Base-by-base conservation (phyloP, 805 yeast species). In the Clavispora asparagi region DNA sequence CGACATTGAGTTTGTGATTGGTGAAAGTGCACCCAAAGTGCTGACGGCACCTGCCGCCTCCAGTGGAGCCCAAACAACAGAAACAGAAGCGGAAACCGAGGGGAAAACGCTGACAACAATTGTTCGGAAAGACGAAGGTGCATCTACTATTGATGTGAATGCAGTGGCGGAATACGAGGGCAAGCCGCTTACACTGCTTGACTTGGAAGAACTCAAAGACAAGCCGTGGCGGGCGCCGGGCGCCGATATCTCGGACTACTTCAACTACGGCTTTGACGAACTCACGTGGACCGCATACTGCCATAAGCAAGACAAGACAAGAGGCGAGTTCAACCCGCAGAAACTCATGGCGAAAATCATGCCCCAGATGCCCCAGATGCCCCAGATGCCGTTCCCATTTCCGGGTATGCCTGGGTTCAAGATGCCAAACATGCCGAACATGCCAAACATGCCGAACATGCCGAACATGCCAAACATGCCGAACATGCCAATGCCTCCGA, bases 141-240 rank as follows among this genome's bases (percentile, higher is more conserved):
- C 72, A 7, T 74, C 79, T 0, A 59, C 85, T 13, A 55, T 71
- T 16, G 90, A 88, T 55, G 74, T 89, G n/a, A 81, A 86, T 56
- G 78, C 78, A 37, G 82, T 85, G 16, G 95, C 89, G 1, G 81
- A 77, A 50, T 76, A 76, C 49, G 85, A 90, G 43, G 97, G 96
- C 3, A 76, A 80, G 55, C 95, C 96, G 4, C 71, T 94, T 41
- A 87, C 96, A 0, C 82, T 85, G 54, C 74, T 92, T 11, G 85
- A 87, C 49, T 75, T 92, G 10, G 92, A 85, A 49, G 85, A 83
- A 44, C 69, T 91, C 41, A 89, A 87, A 53, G 96, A 90, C 54
- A 95, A 95, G 68, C 99, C 99, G 8, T 94, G 99, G 99, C 79
- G 99, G 61, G 82, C 87, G 53, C 97, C 98, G 1, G 99, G 98